phyloP scores from a whole-genome alignment of 106 monocot species.

The Allium cepa region DNA sequence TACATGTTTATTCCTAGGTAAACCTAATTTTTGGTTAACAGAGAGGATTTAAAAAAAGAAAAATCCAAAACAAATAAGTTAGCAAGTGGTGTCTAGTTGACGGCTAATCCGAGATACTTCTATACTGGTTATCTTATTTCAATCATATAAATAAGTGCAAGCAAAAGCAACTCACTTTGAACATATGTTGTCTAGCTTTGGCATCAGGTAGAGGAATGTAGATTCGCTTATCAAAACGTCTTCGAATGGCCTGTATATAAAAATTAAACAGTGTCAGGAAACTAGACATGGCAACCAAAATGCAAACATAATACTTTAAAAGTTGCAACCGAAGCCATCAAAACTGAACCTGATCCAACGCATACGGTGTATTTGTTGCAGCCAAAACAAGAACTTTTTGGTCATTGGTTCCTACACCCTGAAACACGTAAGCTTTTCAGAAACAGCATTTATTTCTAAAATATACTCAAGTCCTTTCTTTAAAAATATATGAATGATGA shows the following conservation, averaged over 20 bases:
- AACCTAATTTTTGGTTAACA: background rate
- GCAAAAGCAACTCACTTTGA: constrained; percentile 35
- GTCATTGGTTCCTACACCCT: constrained; percentile 84
- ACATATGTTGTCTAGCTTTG: constrained; percentile 90
- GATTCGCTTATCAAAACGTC: constrained; percentile 85
- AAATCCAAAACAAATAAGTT: too few relatives aligned
- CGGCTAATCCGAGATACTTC: too few relatives aligned
- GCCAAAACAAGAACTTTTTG: constrained; percentile 86
- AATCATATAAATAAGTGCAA: background rate
- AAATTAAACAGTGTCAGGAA: constrained; percentile 1
- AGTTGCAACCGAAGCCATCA: constrained; percentile 4
- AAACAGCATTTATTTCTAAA: too few relatives aligned
- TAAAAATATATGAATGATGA: too few relatives aligned
- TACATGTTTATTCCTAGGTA: background rate
- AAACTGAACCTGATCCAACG: constrained; percentile 58
- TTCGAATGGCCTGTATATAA: constrained; percentile 44
- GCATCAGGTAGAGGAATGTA: constrained; percentile 80
- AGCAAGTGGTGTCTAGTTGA: too few relatives aligned
- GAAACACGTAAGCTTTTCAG: background rate
- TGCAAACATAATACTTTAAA: background rate
- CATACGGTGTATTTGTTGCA: constrained; percentile 82
- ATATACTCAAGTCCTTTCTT: too few relatives aligned
- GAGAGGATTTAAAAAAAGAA: too few relatives aligned
- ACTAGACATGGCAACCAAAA: background rate
- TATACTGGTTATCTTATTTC: too few relatives aligned